Evolutionary conservation across 2,329 filamentous ascomycete genomes (phyloP).

Genomic region (Dichotomopilus funicola): DNA sequence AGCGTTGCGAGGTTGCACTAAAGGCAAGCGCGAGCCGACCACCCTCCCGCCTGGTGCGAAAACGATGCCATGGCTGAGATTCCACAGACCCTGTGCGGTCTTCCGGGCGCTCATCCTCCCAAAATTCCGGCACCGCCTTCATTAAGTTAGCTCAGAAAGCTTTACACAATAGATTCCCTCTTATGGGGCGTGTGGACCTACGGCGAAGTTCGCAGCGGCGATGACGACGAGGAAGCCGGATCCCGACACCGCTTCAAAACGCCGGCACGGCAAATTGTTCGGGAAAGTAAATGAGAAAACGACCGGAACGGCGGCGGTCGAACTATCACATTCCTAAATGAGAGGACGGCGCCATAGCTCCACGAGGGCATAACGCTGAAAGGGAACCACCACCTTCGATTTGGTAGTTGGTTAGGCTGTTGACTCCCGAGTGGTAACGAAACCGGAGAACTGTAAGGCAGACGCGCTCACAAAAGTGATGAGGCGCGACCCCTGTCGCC

Average conservation of each 20-base stretch:
- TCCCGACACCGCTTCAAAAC: background rate
- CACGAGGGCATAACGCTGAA: constrained; percentile 15
- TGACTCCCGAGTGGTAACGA: background rate
- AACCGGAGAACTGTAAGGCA: constrained; percentile 8
- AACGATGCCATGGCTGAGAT: constrained; percentile 33
- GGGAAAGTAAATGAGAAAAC: constrained; percentile 1
- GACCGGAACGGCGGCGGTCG: background rate
- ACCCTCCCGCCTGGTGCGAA: constrained; percentile 27
- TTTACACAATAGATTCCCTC: background rate
- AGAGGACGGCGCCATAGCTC: constrained; percentile 19
- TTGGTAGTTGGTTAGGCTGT: too few relatives aligned
- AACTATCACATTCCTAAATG: constrained; percentile 2
- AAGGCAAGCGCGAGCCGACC: constrained; percentile 22
- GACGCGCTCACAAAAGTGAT: constrained; percentile 6
- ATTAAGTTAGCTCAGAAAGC: background rate
- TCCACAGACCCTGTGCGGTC: constrained; percentile 28
- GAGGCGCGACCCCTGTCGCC: too few relatives aligned
- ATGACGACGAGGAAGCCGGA: background rate
- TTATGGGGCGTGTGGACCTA: background rate
- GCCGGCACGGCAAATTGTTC: background rate
- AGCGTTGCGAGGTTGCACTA: constrained; percentile 13
- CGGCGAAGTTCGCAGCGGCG: background rate
- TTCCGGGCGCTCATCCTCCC: constrained; percentile 15
- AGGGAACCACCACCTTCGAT: background rate
- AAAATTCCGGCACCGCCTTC: background rate